Percentiles rank a stretch among this genome's conserved stretches.
phyloP scores from a whole-genome alignment of 2,329 filamentous ascomycete genomes.

The Cercospora canescens region DNA sequence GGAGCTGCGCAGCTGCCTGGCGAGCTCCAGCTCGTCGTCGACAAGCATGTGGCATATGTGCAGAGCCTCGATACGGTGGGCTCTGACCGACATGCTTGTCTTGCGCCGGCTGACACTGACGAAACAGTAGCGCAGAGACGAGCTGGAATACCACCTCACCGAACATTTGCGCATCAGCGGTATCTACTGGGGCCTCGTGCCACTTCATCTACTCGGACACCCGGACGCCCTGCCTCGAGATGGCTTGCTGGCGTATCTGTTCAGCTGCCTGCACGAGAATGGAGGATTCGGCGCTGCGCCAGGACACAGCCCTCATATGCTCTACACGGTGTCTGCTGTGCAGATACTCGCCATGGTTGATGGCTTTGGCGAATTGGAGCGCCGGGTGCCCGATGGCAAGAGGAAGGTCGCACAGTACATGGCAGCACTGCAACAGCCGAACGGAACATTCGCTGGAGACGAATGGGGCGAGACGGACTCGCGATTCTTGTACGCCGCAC shows the following conservation, averaged over 20 bases:
- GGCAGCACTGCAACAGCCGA: slow-evolving; percentile 73
- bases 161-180: slow-evolving; percentile 95
- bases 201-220: slow-evolving; percentile 78
- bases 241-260: slow-evolving; percentile 86
- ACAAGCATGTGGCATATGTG: slow-evolving; percentile 86
- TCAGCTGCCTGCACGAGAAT: slow-evolving; percentile 85
- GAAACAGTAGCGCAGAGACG: slow-evolving; percentile 71
- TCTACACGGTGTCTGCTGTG: slow-evolving; percentile 92
- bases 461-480: slow-evolving; percentile 97
- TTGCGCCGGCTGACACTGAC: slow-evolving; percentile 40
- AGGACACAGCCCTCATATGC: slow-evolving; percentile 91
- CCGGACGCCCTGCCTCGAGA: slow-evolving; percentile 79
- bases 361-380: slow-evolving; percentile 79
- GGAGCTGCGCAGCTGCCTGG: slow-evolving; percentile 39
- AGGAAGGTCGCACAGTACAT: slow-evolving; percentile 78
- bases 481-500: slow-evolving; percentile 84
- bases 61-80: slow-evolving; percentile 84
- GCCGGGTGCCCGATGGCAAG: slow-evolving; percentile 65
- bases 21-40: slow-evolving; percentile 54
- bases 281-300: slow-evolving; percentile 94
- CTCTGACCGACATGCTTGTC: neutral
- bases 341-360: slow-evolving; percentile 88
- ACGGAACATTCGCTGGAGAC: slow-evolving; percentile 89
- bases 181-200: slow-evolving; percentile 92
- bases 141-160: slow-evolving; percentile 96